Conservation (phyloP, 225 moss, liverwort and hornwort species). For the Pleurozium schreberi region DNA sequence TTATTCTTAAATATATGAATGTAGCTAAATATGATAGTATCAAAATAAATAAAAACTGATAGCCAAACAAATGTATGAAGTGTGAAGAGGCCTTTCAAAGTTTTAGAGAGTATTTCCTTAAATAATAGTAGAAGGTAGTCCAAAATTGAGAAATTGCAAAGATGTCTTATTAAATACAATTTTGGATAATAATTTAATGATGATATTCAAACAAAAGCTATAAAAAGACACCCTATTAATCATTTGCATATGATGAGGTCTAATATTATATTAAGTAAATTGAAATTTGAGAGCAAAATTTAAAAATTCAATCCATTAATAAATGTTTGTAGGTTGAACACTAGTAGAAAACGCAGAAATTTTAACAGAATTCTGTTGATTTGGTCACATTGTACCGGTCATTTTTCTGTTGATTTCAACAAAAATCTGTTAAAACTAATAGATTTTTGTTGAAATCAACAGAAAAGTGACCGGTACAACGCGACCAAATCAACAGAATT, state of each 20-base stretch:
- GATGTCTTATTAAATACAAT: background rate
- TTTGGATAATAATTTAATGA: background rate
- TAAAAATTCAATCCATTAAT: background rate
- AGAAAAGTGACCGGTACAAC: no score
- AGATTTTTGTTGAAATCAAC: no score
- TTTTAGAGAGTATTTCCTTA: accelerated
- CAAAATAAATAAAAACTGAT: background rate
- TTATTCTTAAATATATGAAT: background rate
- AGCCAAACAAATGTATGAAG: background rate
- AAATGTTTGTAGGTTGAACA: background rate
- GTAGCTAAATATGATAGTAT: background rate
- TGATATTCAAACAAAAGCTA: background rate
- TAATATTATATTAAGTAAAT: background rate
- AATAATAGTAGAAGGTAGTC: no score
- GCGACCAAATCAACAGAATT: no score
- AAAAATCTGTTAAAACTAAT: no score
- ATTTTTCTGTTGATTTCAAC: no score
- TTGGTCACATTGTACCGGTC: no score
- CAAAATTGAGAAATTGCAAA: background rate
- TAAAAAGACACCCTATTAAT: background rate
- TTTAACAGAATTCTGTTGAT: no score
- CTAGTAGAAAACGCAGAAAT: no score
- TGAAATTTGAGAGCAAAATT: background rate
- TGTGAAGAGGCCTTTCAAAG: accelerated
- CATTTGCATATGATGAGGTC: background rate